A percentile compares a stretch with the other conserved stretches of the same genome.
Conservation (phyloP, 78 protist genomes). For the Tieghemostelium lacteum region DNA sequence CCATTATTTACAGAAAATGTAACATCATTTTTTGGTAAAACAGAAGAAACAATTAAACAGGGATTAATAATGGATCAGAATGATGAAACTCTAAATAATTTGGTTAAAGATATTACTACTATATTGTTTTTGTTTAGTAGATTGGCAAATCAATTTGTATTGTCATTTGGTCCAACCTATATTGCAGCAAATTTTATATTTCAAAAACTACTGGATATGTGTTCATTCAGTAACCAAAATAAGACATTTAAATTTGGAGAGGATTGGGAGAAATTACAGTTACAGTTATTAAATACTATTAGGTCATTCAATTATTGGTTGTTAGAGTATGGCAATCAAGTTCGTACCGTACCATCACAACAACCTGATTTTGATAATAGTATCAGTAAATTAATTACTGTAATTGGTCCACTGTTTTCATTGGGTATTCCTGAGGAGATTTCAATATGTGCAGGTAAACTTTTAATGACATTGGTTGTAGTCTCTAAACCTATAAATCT, state of each 20-base stretch:
- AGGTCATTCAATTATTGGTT: conserved; percentile 66
- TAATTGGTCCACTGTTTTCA: conserved; percentile 52
- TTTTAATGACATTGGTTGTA: conserved; percentile 31
- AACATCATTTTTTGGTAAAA: conserved; percentile 52
- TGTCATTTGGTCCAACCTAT: conserved; percentile 39
- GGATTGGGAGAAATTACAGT: conserved; percentile 48
- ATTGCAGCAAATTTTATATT: conserved; percentile 35
- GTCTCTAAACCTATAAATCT: conserved; percentile 42
- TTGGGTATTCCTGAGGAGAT: conserved; percentile 18
- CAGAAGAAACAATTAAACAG: conserved; percentile 35
- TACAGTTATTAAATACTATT: conserved; percentile 25
- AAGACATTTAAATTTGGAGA: conserved; percentile 5
- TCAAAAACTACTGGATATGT: conserved; percentile 47
- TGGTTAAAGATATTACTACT: conserved; percentile 41
- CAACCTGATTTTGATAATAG: conserved; percentile 46
- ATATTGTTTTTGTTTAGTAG: conserved; percentile 36
- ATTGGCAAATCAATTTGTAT: conserved; percentile 29
- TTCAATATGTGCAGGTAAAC: conserved; percentile 9
- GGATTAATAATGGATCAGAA: conserved; percentile 16
- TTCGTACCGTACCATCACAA: conserved; percentile 10
- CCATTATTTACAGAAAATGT: conserved; percentile 67
- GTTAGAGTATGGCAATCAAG: conserved; percentile 44
- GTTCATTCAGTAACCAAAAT: conserved; percentile 8
- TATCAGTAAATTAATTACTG: conserved; percentile 9
- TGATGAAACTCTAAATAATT: conserved; percentile 13